Base-by-base conservation (phyloP, 2,329 filamentous ascomycete genomes). In the Colletotrichum ledebouriae region DNA sequence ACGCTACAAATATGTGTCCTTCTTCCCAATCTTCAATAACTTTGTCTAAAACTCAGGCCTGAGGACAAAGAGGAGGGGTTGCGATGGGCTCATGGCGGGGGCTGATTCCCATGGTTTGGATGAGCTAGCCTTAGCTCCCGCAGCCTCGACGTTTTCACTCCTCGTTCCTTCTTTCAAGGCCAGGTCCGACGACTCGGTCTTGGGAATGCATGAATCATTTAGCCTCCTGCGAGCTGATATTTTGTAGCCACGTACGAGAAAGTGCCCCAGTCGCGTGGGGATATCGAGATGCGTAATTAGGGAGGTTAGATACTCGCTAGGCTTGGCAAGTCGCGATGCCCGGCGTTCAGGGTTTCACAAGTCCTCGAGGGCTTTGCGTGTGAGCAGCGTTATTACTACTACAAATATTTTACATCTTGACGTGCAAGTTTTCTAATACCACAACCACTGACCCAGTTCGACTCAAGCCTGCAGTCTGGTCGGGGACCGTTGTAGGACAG, bases 371-470 rank as follows among this genome's bases (percentile, higher is more conserved):
- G 29, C 9, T 41, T 12, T 59, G 6, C 39, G 17, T 59, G 37
- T 50, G 33, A 50, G 44, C 44, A 15, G 44, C 10, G 44, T 50
- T 37, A 37, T 5, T 25, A 25, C n/a, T 41, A 15, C 22, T 50
- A 50, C 57, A 59, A 15, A 13, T 49, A 13, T 59, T 13, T 41
- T 59, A 59, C 57, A 59, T 0, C 17, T 41, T 33, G 12, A 9
- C 50, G 1, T 59, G 41, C n/a, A 50, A 22, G 22, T 50, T 9
- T 41, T 4, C 22, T 11, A 47, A 15, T 10, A 6, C 5, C 4
- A 6, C 25, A 33, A 11, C 9, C 49, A 33, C 1, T 29, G 29
- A 29, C 6, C 6, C 29, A 29, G 6, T 7, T 29, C 29, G 7
- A 9, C 29, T 29, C 7, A 29, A 9, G 29, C 29, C 29, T 29